Base-by-base conservation (phyloP, 768 basidiomycete species). In the Mycena capillaripes region DNA sequence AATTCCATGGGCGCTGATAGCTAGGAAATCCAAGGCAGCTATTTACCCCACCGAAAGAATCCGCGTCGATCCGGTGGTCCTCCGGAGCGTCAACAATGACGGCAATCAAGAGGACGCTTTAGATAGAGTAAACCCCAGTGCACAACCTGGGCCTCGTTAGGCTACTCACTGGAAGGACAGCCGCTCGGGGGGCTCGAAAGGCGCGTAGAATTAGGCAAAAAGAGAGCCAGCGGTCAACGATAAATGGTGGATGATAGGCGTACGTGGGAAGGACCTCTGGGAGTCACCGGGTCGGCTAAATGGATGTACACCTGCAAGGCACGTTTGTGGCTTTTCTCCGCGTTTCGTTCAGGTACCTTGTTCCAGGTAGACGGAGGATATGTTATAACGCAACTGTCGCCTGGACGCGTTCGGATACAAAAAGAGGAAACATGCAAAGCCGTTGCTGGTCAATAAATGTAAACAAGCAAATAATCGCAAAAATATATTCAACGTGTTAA, bases 1-100 rank as follows among this genome's bases (percentile, higher is more conserved):
- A 55, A 66, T 32, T 74, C 75, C 70, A 75, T 75, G 17, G 62
- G 19, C 57, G 21, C n/a, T 32, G 55, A 56, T 7, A 46, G 17
- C 53, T 55, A 66, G 50, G 42, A 48, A 30, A 29, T n/a, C 27
- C 30, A n/a, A 48, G 9, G 58, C 58, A 23, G 3, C 21, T 11
- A 6, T 17, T 56, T n/a, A 27, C 25, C 17, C 11, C 19, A 12
- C 46, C n/a, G 27, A 36, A n/a, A 53, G 34, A 55, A 32, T 38
- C 50, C 7, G 16, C 2, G 27, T 12, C 46, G 57, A 59, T 67
- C 66, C 66, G 57, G 34, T 38, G 14, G 36, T 14, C 16, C 25
- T 46, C 66, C 53, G 55, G 32, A 27, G 34, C 19, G 56, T 59
- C 56, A 67, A 59, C 3, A 12, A 56, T 46, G 32, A 66, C 65